phyloP scores from a whole-genome alignment of 495 filamentous ascomycete species.

The Saxophila tyrrhenica region DNA sequence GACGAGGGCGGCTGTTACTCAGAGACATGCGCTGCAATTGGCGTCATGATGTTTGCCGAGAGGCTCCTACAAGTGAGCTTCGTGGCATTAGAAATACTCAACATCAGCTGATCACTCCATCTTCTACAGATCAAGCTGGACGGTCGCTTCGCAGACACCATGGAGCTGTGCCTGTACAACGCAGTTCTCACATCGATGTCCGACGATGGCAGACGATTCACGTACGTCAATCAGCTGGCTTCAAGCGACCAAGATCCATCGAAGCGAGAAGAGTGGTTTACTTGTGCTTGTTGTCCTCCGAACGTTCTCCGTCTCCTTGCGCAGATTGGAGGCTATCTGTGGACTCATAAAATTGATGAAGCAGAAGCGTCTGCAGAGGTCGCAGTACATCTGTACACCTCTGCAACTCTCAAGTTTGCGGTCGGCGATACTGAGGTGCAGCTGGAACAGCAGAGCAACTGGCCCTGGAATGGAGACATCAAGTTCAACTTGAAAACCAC shows the following conservation, averaged over 20 bases:
- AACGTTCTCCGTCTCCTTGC: constrained; percentile 44
- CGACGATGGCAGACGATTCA: constrained; percentile 40
- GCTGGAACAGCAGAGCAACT: constrained; percentile 40
- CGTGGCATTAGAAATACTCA: neutral
- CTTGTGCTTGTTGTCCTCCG: constrained; percentile 47
- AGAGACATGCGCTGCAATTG: constrained; percentile 51
- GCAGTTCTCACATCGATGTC: constrained; percentile 44
- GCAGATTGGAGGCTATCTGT: constrained; percentile 44
- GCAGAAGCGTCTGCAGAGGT: constrained; percentile 20
- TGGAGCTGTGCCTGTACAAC: constrained; percentile 52
- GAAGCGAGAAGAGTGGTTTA: constrained; percentile 42
- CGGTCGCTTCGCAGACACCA: constrained; percentile 43
- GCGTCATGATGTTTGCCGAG: constrained; percentile 49
- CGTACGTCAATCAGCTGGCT: constrained; percentile 46
- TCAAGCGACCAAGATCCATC: constrained; percentile 38
- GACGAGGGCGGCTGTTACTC: constrained; percentile 52
- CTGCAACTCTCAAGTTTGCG: constrained; percentile 34
- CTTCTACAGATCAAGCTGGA: constrained; percentile 39
- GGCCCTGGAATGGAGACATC: constrained; percentile 45
- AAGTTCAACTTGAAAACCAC: constrained; percentile 34
- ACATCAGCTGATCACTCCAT: neutral
- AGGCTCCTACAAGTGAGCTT: constrained; percentile 38
- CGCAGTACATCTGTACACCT: constrained; percentile 40
- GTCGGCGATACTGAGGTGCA: constrained; percentile 29
- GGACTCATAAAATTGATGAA: constrained; percentile 29